Conservation (phyloP, 306 rosid genomes). For the Pyrus bretschneideri region DNA sequence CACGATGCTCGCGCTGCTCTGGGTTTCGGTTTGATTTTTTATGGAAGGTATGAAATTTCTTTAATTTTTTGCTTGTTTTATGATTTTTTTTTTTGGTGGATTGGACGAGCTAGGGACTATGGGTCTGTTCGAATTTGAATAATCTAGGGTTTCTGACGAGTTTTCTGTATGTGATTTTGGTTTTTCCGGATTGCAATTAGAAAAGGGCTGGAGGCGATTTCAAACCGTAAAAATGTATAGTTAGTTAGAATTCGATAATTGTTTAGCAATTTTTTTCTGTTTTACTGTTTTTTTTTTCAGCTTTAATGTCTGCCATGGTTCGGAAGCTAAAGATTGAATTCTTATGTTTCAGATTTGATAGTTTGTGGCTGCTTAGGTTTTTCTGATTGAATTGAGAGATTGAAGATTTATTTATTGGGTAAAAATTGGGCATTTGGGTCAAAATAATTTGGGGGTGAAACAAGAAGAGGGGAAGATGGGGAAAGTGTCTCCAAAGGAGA, state of each 20-base stretch:
- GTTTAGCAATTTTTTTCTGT: neutral
- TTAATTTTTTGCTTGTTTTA: too few species aligned
- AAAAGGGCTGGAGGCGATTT: neutral
- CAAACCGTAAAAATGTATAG: conserved; percentile 5
- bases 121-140: neutral
- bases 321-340: neutral
- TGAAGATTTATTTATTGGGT: neutral
- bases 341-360: conserved; percentile 5
- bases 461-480: conserved; percentile 40
- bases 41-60: neutral
- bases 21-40: neutral
- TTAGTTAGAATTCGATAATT: neutral
- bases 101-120: neutral
- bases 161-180: neutral
- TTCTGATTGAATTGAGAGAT: neutral
- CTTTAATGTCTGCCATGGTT: neutral
- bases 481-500: conserved; percentile 50
- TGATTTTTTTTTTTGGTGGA: neutral
- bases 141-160: neutral
- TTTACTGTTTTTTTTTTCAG: neutral
- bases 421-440: neutral
- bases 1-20: conserved; percentile 8
- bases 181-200: neutral
- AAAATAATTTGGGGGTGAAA: neutral
- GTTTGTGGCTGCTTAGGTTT: neutral